These are phyloP conservation scores for Basidiobolus meristosporus DNA, from an alignment of 371 early-diverging fungal species.

Conservation along the genomic window DNA sequence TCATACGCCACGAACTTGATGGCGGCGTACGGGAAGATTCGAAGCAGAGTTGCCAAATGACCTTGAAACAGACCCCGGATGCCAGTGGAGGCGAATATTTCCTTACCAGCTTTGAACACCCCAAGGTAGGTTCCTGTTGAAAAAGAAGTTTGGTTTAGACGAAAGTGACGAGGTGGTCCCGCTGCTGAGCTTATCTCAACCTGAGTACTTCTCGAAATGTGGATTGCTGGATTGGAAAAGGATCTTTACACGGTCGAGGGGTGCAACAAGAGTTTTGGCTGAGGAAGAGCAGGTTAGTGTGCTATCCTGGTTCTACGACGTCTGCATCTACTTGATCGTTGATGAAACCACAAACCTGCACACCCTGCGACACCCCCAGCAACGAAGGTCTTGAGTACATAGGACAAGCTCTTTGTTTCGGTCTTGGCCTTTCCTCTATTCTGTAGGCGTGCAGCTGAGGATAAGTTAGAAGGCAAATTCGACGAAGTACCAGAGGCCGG, in stretches of 20 bases:
- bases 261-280: constrained; percentile 88
- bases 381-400: constrained; percentile 22
- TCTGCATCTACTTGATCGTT: too few species aligned
- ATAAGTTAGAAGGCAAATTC: too few species aligned
- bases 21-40: constrained; percentile 92
- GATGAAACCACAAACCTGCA: constrained; percentile 13
- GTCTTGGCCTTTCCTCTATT: too few species aligned
- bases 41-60: constrained; percentile 76
- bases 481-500: too few species aligned
- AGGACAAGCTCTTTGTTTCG: too few species aligned
- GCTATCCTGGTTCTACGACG: background rate
- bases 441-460: too few species aligned
- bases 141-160: too few species aligned
- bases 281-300: constrained; percentile 4
- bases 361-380: constrained; percentile 59
- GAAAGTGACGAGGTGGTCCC: too few species aligned
- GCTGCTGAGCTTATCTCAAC: too few species aligned
- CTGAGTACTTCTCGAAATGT: constrained; percentile 65
- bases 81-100: too few species aligned
- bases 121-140: too few species aligned
- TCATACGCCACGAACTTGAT: constrained; percentile 91
- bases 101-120: too few species aligned
- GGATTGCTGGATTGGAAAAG: constrained; percentile 89
- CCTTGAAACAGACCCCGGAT: constrained; percentile 80
- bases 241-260: constrained; percentile 94